A percentile compares a stretch with the other conserved stretches of the same genome.
Conservation (phyloP, 1,284 basidiomycete genomes). For the Rhodotorula glutinis region DNA sequence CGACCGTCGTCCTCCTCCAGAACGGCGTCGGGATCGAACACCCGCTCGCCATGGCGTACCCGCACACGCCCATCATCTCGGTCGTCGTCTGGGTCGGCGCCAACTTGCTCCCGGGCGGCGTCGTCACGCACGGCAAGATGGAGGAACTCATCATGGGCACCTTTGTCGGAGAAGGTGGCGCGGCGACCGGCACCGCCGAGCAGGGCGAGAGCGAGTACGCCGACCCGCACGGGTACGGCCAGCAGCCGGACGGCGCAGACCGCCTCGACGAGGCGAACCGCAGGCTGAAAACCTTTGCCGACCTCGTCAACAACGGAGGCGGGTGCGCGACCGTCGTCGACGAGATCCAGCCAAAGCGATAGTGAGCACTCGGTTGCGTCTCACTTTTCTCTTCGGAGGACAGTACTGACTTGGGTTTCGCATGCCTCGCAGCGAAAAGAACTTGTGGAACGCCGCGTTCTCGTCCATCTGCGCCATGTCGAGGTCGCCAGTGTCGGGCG, state of each 20-base stretch:
- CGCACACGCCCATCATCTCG: slow-evolving; percentile 47
- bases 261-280: slow-evolving; percentile 42
- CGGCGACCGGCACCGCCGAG: slow-evolving; percentile 9
- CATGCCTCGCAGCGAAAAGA: background rate
- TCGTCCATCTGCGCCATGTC: slow-evolving; percentile 49
- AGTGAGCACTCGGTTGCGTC: slow-evolving; percentile 42
- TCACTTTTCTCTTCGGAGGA: too few species aligned
- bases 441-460: slow-evolving; percentile 16
- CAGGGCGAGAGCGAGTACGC: slow-evolving; percentile 12
- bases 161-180: slow-evolving; percentile 34
- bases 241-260: slow-evolving; percentile 11
- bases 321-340: slow-evolving; percentile 46
- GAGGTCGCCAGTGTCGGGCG: slow-evolving; percentile 49
- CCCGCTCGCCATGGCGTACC: slow-evolving; percentile 47
- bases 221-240: slow-evolving; percentile 36
- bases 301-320: slow-evolving; percentile 49
- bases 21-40: slow-evolving; percentile 52
- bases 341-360: slow-evolving; percentile 53
- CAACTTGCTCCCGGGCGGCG: slow-evolving; percentile 46
- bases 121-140: slow-evolving; percentile 34
- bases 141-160: slow-evolving; percentile 49
- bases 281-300: slow-evolving; percentile 46
- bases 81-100: slow-evolving; percentile 53
- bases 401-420: too few species aligned
- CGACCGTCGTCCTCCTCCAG: slow-evolving; percentile 34